These are phyloP conservation scores for Dactylellina haptotyla DNA, from an alignment of 2,329 filamentous ascomycete species.

Conservation along the genomic window DNA sequence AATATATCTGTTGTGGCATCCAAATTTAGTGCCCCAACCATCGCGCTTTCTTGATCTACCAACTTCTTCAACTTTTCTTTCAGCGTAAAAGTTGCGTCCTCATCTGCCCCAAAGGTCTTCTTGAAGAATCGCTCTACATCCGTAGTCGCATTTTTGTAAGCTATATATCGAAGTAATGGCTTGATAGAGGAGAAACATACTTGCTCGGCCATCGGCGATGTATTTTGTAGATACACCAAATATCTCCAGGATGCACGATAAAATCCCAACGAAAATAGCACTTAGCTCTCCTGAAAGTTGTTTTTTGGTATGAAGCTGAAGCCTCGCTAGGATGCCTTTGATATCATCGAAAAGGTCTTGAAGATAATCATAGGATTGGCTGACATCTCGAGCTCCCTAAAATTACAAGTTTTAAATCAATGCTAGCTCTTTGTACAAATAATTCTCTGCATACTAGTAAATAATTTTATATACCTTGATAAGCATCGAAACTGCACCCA, in stretches of 20 bases:
- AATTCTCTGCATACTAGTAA: no score
- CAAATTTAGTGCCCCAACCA: slow-evolving; percentile 2
- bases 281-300: background rate
- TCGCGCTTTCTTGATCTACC: background rate
- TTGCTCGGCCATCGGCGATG: slow-evolving; percentile 3
- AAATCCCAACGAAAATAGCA: background rate
- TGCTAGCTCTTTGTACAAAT: no score
- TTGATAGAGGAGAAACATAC: background rate
- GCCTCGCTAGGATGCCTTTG: background rate
- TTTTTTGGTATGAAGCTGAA: slow-evolving; percentile 6
- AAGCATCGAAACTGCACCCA: slow-evolving; percentile 1
- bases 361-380: slow-evolving; percentile 18
- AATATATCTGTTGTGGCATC: background rate
- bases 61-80: background rate
- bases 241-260: slow-evolving; percentile 18
- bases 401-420: no score
- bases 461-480: no score
- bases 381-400: slow-evolving; percentile 10
- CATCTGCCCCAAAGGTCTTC: background rate
- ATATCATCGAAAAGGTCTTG: slow-evolving; percentile 11
- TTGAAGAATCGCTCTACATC: background rate
- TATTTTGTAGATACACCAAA: slow-evolving; percentile 30
- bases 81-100: background rate
- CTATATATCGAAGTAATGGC: background rate
- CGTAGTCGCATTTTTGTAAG: background rate